Evolutionary conservation across 1,284 basidiomycete genomes (phyloP).

Genomic region (Peniophora sp.): DNA sequence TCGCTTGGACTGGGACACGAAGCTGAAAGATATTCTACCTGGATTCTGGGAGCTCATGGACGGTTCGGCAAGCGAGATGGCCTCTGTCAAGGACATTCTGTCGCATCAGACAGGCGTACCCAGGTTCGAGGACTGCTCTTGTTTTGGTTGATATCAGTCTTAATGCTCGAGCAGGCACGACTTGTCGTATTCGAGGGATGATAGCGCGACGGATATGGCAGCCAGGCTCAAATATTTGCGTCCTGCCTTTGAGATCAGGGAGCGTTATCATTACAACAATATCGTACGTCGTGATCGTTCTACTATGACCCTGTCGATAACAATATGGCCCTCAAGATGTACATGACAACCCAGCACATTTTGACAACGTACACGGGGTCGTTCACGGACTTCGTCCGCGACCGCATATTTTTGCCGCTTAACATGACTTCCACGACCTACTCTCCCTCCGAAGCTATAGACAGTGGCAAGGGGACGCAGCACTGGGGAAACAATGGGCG

Average conservation of each 20-base stretch:
- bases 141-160: neutral
- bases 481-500: slow-evolving; percentile 13
- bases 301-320: slow-evolving; percentile 15
- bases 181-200: slow-evolving; percentile 1
- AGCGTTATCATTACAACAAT: slow-evolving; percentile 38
- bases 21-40: slow-evolving; percentile 29
- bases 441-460: slow-evolving; percentile 27
- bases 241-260: slow-evolving; percentile 30
- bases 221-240: slow-evolving; percentile 27
- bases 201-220: slow-evolving; percentile 13
- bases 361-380: slow-evolving; percentile 22
- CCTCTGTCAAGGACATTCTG: slow-evolving; percentile 28
- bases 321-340: slow-evolving; percentile 5
- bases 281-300: slow-evolving; percentile 17
- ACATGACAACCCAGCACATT: slow-evolving; percentile 27
- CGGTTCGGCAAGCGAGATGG: slow-evolving; percentile 23
- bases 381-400: slow-evolving; percentile 30
- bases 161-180: slow-evolving; percentile 9
- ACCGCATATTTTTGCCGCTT: slow-evolving; percentile 33
- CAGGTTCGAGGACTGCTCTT: slow-evolving; percentile 6
- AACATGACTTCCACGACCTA: slow-evolving; percentile 41
- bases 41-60: slow-evolving; percentile 31
- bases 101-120: slow-evolving; percentile 12
- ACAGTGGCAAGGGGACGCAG: slow-evolving; percentile 26
- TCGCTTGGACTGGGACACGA: slow-evolving; percentile 27